These are phyloP conservation scores for Ormosia semicastrata DNA, from an alignment of 306 rosid species.

Conservation along the genomic window DNA sequence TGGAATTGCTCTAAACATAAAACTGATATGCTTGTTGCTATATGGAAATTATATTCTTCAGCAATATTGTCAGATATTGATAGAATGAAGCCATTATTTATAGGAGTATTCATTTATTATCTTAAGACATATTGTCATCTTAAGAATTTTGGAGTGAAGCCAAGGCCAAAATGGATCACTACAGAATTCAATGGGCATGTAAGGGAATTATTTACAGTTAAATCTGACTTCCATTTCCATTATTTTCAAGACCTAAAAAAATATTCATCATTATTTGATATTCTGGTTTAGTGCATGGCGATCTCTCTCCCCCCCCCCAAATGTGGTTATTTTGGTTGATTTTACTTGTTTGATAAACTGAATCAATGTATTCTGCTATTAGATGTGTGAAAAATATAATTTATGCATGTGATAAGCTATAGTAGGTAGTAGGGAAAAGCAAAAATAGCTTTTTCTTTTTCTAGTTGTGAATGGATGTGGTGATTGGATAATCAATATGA, in stretches of 20 bases:
- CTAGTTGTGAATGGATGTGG: background rate
- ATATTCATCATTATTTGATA: background rate
- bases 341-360: background rate
- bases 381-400: background rate
- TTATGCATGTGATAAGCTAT: background rate
- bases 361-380: background rate
- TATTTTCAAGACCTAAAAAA: background rate
- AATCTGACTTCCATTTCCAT: slow-evolving; percentile 17
- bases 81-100: too few relatives aligned
- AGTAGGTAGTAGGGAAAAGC: background rate
- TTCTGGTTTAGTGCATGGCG: background rate
- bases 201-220: slow-evolving; percentile 33
- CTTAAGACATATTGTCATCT: too few relatives aligned
- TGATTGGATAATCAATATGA: background rate
- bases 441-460: background rate
- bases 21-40: too few relatives aligned
- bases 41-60: too few relatives aligned
- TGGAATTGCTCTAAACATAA: too few relatives aligned
- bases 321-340: background rate
- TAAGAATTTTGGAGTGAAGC: slow-evolving; percentile 46
- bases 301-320: background rate
- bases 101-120: too few relatives aligned
- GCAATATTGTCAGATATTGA: too few relatives aligned
- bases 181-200: slow-evolving; percentile 83
- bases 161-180: slow-evolving; percentile 73